phyloP scores from a whole-genome alignment of 108 stramenopile genomes.

The Cyclostephanos invisitatus region DNA sequence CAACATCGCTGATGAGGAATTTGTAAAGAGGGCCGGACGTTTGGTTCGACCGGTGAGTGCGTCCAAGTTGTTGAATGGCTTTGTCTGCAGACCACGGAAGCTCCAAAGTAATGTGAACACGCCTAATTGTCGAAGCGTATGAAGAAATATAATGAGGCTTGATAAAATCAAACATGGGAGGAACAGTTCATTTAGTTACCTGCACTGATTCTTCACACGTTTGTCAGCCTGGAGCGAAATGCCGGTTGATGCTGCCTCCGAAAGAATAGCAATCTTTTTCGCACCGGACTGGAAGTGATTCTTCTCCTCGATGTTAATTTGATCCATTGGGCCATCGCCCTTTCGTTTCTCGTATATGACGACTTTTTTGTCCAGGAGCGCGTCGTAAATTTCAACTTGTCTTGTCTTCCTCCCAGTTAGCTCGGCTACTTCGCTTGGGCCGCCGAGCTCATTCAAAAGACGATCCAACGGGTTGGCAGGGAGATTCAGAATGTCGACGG shows the following conservation, averaged over 20 bases:
- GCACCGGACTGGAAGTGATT: conserved; percentile 59
- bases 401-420: conserved; percentile 66
- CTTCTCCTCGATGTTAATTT: conserved; percentile 69
- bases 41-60: conserved; percentile 73
- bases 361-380: not conserved
- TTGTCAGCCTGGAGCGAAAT: conserved; percentile 61
- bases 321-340: conserved; percentile 40
- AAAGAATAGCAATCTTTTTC: conserved; percentile 76
- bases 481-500: conserved; percentile 39
- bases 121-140: conserved; percentile 4
- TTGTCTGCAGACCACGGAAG: conserved; percentile 84
- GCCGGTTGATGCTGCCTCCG: conserved; percentile 76
- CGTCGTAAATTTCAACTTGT: conserved; percentile 31
- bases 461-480: conserved; percentile 62
- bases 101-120: conserved; percentile 80
- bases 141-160: too few relatives aligned
- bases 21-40: conserved; percentile 55
- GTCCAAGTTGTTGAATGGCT: conserved; percentile 79
- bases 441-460: conserved; percentile 65
- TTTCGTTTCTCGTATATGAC: conserved; percentile 47
- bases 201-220: conserved; percentile 31
- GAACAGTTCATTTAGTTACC: too few relatives aligned
- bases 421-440: conserved; percentile 61
- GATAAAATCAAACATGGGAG: too few relatives aligned
- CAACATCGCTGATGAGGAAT: conserved; percentile 56